Evolutionary conservation across 1,284 basidiomycete species (phyloP).

Genomic region (Sanghuangporus weigelae): DNA sequence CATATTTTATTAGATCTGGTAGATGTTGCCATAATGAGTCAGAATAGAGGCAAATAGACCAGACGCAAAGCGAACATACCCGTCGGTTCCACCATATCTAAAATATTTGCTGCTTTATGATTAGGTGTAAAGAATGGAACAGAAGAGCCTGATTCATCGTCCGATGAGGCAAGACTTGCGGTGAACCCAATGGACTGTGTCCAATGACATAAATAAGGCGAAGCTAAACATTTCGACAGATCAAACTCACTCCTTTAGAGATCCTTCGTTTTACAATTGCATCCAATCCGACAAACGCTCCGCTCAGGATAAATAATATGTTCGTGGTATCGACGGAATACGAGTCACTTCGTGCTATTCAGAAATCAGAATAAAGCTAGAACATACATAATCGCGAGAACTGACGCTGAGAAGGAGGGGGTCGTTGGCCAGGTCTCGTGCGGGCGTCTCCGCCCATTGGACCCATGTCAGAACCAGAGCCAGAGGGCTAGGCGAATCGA

Average conservation of each 20-base stretch:
- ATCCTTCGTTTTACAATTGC: slow-evolving; percentile 73
- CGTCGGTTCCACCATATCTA: slow-evolving; percentile 64
- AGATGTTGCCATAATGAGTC: background rate
- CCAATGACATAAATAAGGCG: background rate
- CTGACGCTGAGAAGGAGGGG: slow-evolving; percentile 33
- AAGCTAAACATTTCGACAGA: background rate
- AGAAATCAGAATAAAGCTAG: background rate
- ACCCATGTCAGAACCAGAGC: slow-evolving; percentile 3
- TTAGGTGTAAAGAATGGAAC: slow-evolving; percentile 76
- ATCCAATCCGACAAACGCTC: slow-evolving; percentile 92
- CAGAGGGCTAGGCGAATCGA: background rate
- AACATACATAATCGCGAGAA: background rate
- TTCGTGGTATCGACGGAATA: slow-evolving; percentile 85
- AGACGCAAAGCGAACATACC: slow-evolving; percentile 35
- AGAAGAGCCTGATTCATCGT: slow-evolving; percentile 28
- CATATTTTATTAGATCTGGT: slow-evolving; percentile 80
- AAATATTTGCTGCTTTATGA: slow-evolving; percentile 42
- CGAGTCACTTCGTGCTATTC: slow-evolving; percentile 56
- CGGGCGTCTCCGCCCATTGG: slow-evolving; percentile 37
- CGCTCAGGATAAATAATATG: slow-evolving; percentile 86
- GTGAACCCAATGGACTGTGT: slow-evolving; percentile 84
- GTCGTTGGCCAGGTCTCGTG: slow-evolving; percentile 37
- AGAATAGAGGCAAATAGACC: background rate
- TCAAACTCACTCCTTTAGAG: slow-evolving; percentile 69
- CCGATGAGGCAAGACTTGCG: slow-evolving; percentile 51